phyloP scores from a whole-genome alignment of 179 eudicot species.

The Amaranthus tricolor region DNA sequence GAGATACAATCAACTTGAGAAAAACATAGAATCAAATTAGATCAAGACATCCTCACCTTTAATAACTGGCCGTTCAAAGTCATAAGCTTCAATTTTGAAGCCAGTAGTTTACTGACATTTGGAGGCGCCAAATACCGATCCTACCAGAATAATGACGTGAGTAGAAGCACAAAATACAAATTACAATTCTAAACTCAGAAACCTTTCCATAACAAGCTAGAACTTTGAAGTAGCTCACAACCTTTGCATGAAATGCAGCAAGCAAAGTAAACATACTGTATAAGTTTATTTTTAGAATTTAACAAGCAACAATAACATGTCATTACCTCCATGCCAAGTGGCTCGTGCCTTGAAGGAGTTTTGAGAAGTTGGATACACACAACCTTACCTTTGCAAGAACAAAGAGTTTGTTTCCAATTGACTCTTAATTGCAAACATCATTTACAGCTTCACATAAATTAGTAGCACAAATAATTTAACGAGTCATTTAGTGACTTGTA shows the following conservation, averaged over 20 bases:
- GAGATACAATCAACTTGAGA: too few relatives aligned
- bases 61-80: constrained; percentile 50
- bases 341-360: too few relatives aligned
- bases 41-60: constrained; percentile 48
- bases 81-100: constrained; percentile 56
- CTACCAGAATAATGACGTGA: constrained; percentile 39
- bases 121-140: constrained; percentile 67
- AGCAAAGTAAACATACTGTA: neutral
- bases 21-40: neutral
- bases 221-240: neutral
- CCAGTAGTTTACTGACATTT: constrained; percentile 57
- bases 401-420: too few relatives aligned
- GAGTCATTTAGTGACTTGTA: too few relatives aligned
- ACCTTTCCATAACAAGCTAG: neutral
- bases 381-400: too few relatives aligned
- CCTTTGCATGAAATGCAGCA: neutral
- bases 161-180: neutral
- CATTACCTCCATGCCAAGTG: too few relatives aligned
- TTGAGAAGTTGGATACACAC: too few relatives aligned
- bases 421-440: too few relatives aligned
- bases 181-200: neutral
- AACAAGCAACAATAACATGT: too few relatives aligned
- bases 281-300: too few relatives aligned
- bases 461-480: too few relatives aligned
- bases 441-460: too few relatives aligned